Evolutionary conservation across 2,329 filamentous ascomycete species (phyloP), one percentile per base, ranked within the genome.

Genomic region (Alternaria postmessia): DNA sequence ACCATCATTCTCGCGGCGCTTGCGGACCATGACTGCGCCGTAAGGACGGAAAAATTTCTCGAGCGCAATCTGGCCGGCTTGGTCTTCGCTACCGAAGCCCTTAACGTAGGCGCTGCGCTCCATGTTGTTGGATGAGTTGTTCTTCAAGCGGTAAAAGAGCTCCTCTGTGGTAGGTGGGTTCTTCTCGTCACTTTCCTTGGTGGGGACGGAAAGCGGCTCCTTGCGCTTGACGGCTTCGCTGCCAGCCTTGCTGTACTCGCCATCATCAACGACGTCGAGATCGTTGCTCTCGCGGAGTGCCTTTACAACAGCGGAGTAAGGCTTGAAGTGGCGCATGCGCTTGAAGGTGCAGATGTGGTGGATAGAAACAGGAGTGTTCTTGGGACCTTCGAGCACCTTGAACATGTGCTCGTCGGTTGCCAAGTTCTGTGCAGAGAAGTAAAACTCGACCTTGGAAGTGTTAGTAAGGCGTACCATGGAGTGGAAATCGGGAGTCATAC

Each of bases 251-350:
- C 54, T 66, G 66, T 86, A 95, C 65, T 88, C 80, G 62, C 89
- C 89, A 66, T 93, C 87, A 54, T 95, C 92, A 56, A 87, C 85
- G 55, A 98, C 80, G 7, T 91, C 87, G 51, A 99, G 85, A 61
- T 89, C 81, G 30, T 86, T 84, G 81, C 92, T 95, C 22, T 91
- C 87, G 79, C 90, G 91, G 53, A 98, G 87, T 36, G 95, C 94
- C 54, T 88, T 88, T 62, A 97, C 89, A 43, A 99, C 87, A 57
- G 91, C 90, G 57, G 87, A 88, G 82, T 93, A 94, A 42, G 93
- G 92, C 81, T 95, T 89, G 87, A 98, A 99, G 72, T 90, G 91
- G 68, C 89, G 90, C 96, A 99, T 99, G 78, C 96, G 93, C 82
- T 94, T 94, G 86, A 99, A 99, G 52, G 83, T 89, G 84, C 89